Evolutionary conservation across 2,329 filamentous ascomycete genomes (phyloP), one percentile per base, ranked within the genome.

Genomic region (Onygenales sp.): DNA sequence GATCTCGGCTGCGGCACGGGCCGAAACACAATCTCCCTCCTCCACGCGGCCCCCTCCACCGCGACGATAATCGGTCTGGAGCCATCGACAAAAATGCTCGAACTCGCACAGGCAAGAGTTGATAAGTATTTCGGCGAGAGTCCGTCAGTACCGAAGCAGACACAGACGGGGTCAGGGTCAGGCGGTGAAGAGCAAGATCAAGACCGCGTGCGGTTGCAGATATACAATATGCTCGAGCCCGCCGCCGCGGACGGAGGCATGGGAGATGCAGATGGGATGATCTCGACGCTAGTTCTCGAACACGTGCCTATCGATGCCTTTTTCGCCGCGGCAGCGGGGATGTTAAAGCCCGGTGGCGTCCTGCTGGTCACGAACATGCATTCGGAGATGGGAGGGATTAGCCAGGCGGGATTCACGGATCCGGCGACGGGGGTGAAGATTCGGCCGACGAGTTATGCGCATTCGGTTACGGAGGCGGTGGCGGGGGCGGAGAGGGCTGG

Each of bases 321-420:
- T 67, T 85, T 86, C 64, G 50, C 59, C 2, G 74, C 75, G 0
- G 72, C 76, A 0, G 60, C 70, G 1, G 58, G 60, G 9, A 65
- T 79, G 1, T 64, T 85, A 13, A 60, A 58, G 2, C 67, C 70
- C 0, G 74, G 74, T 0, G 81, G 78, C 0, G 66, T 75, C 47
- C 67, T 83, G 5, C 68, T 85, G 8, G 61, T 86, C n/a, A 85
- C 82, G 0, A 86, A 85, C 60, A 86, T 86, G 83, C 83, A 86
- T 63, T 66, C 74, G 1, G 78, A 84, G 2, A 85, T 86, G 82
- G 82, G 81, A 1, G 57, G 58, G 11, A 71, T 75, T 13, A 78
- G 76, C 31, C 81, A 83, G 61, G 83, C 83, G 0, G 83, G 83
- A 0, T 86, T 86, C 60, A 71, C 81, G 10, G 79, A 82, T 62